phyloP scores from a whole-genome alignment of 2,329 filamentous ascomycete genomes.

The Escovopsis sp. region DNA sequence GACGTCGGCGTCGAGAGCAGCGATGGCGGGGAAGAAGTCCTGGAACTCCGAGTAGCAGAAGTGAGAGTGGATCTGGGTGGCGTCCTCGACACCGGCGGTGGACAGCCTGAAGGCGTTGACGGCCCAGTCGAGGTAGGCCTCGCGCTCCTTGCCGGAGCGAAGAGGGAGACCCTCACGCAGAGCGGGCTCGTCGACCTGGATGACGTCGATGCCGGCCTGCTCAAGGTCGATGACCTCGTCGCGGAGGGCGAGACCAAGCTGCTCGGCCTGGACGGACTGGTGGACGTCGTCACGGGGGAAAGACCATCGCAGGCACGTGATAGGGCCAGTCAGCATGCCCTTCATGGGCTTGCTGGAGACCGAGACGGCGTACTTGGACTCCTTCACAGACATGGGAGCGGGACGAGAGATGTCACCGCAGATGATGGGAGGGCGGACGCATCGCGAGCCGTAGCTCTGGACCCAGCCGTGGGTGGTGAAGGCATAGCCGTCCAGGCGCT shows the following conservation, averaged over 20 bases:
- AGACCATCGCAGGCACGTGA: conserved; percentile 98
- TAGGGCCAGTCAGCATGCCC: conserved; percentile 98
- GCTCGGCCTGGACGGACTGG: conserved; percentile 96
- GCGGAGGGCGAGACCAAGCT: conserved; percentile 93
- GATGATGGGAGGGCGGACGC: conserved; percentile 94
- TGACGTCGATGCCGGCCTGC: conserved; percentile 89
- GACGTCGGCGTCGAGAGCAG: conserved; percentile 92
- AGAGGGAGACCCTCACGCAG: conserved; percentile 98
- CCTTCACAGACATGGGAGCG: conserved; percentile 97
- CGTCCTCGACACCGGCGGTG: conserved; percentile 83
- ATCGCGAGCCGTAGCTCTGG: conserved; percentile 94
- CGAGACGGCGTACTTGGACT: conserved; percentile 95
- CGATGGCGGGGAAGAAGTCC: conserved; percentile 99
- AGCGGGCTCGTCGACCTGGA: conserved; percentile 98
- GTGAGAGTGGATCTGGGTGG: conserved; percentile 98
- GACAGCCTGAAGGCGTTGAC: conserved; percentile 96
- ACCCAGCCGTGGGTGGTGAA: conserved; percentile 99
- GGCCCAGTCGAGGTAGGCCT: conserved; percentile 93
- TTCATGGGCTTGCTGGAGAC: conserved; percentile 99
- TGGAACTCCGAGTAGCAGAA: conserved; percentile 99
- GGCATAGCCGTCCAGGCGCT: conserved; percentile 89
- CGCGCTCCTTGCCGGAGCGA: conserved; percentile 81
- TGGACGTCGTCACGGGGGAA: conserved; percentile 99
- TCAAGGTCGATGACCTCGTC: conserved; percentile 98
- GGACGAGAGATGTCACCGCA: conserved; percentile 97